Conservation (phyloP, 2,329 filamentous ascomycete species). For the Plenodomus biglobosus region DNA sequence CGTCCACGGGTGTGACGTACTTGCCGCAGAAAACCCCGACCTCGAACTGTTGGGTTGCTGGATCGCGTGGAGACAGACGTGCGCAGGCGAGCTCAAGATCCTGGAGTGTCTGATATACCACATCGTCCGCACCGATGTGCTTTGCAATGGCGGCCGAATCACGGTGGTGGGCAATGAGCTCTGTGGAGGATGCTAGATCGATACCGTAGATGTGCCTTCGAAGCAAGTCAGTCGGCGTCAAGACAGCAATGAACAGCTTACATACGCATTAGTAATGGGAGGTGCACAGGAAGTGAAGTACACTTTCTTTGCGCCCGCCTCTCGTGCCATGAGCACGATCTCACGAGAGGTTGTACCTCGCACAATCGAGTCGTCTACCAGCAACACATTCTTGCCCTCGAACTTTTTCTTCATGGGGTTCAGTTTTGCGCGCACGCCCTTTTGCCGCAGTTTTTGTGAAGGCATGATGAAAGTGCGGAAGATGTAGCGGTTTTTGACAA, state of each 20-base stretch:
- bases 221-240: not conserved
- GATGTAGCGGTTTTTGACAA: conserved; percentile 88
- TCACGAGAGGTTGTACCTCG: conserved; percentile 79
- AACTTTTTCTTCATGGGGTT: conserved; percentile 87
- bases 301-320: conserved; percentile 79
- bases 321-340: conserved; percentile 80
- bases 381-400: conserved; percentile 72
- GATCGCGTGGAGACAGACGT: conserved; percentile 64
- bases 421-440: conserved; percentile 86
- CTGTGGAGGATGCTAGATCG: conserved; percentile 69
- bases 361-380: conserved; percentile 90
- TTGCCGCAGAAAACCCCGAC: conserved; percentile 89
- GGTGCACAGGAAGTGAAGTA: conserved; percentile 83
- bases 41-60: conserved; percentile 70
- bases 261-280: conserved; percentile 80
- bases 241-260: conserved; percentile 42
- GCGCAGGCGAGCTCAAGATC: conserved; percentile 81
- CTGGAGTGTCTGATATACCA: conserved; percentile 75
- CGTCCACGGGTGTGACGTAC: conserved; percentile 78
- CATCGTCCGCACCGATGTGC: conserved; percentile 71
- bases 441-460: conserved; percentile 76
- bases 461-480: conserved; percentile 88
- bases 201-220: conserved; percentile 51
- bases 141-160: conserved; percentile 62
- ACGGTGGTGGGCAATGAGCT: conserved; percentile 71